These are phyloP conservation scores for Aulographum hederae DNA, from an alignment of 2,329 filamentous ascomycete genomes.

Conservation along the genomic window DNA sequence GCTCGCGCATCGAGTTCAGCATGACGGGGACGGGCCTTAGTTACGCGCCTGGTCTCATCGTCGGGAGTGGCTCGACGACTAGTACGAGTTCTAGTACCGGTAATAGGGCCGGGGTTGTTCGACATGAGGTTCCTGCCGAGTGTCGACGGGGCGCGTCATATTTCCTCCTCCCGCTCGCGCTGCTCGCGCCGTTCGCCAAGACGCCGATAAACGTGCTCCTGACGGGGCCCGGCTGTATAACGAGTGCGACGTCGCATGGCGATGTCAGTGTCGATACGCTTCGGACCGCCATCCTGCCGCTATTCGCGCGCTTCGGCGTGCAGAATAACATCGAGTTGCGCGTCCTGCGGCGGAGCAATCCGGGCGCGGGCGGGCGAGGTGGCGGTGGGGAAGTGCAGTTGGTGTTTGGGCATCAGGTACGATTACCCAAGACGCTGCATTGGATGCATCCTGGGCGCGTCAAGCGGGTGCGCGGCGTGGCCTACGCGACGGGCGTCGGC, in stretches of 20 bases:
- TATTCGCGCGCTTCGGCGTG: conserved; percentile 85
- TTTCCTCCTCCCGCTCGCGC: conserved; percentile 74
- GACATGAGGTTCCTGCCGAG: conserved; percentile 59
- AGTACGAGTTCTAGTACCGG: conserved; percentile 45
- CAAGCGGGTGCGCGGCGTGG: conserved; percentile 78
- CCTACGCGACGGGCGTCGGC: conserved; percentile 81
- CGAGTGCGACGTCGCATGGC: conserved; percentile 61
- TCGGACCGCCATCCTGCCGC: conserved; percentile 75
- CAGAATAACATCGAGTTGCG: conserved; percentile 69
- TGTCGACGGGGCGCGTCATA: conserved; percentile 75
- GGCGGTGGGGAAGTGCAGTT: conserved; percentile 89
- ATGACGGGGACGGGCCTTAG: conserved; percentile 88
- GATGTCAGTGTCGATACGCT: conserved; percentile 89
- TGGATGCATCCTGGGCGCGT: conserved; percentile 68
- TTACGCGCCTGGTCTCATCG: conserved; percentile 84
- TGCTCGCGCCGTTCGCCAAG: conserved; percentile 88
- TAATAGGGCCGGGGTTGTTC: conserved; percentile 59
- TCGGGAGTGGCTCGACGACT: conserved; percentile 59
- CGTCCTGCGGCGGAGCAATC: conserved; percentile 53
- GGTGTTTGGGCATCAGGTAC: conserved; percentile 81
- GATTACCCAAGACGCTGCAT: conserved; percentile 86
- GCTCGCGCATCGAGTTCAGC: conserved; percentile 84
- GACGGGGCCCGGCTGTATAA: conserved; percentile 82
- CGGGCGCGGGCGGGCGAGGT: conserved; percentile 54
- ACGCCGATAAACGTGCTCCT: conserved; percentile 79